phyloP scores from a whole-genome alignment of 169 alveolate species.

The Cryptosporidium parvum region DNA sequence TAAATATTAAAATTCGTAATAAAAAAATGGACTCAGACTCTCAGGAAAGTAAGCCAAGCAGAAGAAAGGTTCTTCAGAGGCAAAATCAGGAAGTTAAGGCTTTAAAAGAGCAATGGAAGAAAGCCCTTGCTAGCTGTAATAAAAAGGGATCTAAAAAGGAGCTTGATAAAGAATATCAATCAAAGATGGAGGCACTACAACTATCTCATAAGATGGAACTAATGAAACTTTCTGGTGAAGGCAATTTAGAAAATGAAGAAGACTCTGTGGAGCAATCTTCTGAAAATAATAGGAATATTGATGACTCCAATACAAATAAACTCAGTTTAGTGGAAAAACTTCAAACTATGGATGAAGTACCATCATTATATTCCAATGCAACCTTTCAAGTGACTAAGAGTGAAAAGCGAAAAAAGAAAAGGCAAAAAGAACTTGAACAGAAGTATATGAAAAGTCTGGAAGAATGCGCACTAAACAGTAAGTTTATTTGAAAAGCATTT shows the following conservation, averaged over 20 bases:
- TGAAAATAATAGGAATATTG: not conserved
- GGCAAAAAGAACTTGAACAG: constrained; percentile 29
- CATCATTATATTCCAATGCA: constrained; percentile 27
- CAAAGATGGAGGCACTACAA: constrained; percentile 8
- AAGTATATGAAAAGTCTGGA: not conserved
- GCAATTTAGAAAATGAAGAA: not conserved
- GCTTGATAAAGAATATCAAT: constrained; percentile 30
- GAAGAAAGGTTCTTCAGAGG: constrained; percentile 35
- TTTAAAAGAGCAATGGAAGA: constrained; percentile 59
- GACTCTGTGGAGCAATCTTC: not conserved
- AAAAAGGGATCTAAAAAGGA: constrained; percentile 68
- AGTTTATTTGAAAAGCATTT: constrained; percentile 4
- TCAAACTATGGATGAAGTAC: not conserved
- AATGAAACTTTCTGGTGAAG: not conserved
- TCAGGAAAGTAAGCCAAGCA: constrained; percentile 12
- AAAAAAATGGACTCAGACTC: constrained; percentile 33
- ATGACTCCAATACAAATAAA: not conserved
- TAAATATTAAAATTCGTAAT: not conserved
- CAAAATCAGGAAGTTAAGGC: constrained; percentile 43
- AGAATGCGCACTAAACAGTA: constrained; percentile 37
- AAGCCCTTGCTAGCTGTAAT: constrained; percentile 16
- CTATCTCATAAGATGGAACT: constrained; percentile 42
- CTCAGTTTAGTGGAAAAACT: not conserved
- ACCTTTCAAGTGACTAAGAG: constrained; percentile 19
- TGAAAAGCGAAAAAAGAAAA: constrained; percentile 32